Percentiles rank a stretch among this genome's conserved stretches.
Evolutionary conservation across 805 yeast species (phyloP).

Genomic region (Ogataea methanolica): DNA sequence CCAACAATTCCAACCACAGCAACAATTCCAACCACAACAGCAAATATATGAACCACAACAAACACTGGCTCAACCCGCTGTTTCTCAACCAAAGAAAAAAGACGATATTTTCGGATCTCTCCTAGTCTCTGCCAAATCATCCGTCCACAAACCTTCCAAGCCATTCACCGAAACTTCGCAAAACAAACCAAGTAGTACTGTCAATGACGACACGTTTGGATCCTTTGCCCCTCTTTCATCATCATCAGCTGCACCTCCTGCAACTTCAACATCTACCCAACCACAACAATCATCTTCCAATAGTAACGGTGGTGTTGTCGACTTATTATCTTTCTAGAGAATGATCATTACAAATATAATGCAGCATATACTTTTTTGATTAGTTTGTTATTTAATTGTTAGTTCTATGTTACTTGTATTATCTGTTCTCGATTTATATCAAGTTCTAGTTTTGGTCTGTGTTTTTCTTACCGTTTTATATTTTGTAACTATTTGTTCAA

Average conservation of each 20-base stretch:
- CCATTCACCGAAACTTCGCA: slow-evolving; percentile 4
- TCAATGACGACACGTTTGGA: slow-evolving; percentile 11
- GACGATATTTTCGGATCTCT: slow-evolving; percentile 72
- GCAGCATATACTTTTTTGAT: background rate
- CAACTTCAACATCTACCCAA: slow-evolving; percentile 2
- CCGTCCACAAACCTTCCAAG: slow-evolving; percentile 18
- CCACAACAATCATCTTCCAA: slow-evolving; percentile 2
- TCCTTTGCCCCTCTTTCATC: slow-evolving; percentile 7
- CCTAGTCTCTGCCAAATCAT: slow-evolving; percentile 59
- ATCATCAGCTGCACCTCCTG: slow-evolving; percentile 4
- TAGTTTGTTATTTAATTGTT: background rate
- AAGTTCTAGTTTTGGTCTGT: too few relatives aligned
- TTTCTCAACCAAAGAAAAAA: slow-evolving; percentile 36
- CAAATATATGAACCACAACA: slow-evolving; percentile 20
- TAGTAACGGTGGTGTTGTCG: slow-evolving; percentile 37
- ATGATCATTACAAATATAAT: too few relatives aligned
- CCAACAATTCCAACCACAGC: slow-evolving; percentile 13
- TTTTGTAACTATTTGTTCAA: too few relatives aligned
- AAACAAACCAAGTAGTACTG: slow-evolving; percentile 1
- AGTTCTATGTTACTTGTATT: background rate
- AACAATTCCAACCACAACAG: slow-evolving; percentile 9
- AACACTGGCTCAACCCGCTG: slow-evolving; percentile 32
- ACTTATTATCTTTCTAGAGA: slow-evolving; percentile 42
- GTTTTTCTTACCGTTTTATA: too few relatives aligned
- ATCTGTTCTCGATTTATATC: too few relatives aligned